A percentile compares a stretch with the other conserved stretches of the same genome.
These are phyloP conservation scores for Vanderwaltozyma tropicalis DNA, from an alignment of 805 yeast species.

Conservation along the genomic window DNA sequence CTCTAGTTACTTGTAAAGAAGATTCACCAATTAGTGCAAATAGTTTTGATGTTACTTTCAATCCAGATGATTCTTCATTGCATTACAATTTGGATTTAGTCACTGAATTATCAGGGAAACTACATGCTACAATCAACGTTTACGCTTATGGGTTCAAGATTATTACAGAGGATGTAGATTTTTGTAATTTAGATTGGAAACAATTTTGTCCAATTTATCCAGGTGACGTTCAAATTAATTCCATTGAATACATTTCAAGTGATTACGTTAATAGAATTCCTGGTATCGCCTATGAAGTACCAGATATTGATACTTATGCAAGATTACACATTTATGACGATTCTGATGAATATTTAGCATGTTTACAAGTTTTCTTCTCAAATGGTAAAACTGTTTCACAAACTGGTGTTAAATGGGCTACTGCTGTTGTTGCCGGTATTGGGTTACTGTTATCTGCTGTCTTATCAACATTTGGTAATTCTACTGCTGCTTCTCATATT, in stretches of 20 bases:
- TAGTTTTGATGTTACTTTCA: conserved; percentile 62
- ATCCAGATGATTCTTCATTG: conserved; percentile 61
- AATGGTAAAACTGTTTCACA: conserved; percentile 79
- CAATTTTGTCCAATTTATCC: conserved; percentile 88
- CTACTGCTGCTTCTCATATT: conserved; percentile 83
- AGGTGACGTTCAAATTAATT: conserved; percentile 68
- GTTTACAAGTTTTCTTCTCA: conserved; percentile 63
- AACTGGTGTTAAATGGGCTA: conserved; percentile 84
- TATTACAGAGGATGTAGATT: conserved; percentile 45
- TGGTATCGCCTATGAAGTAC: conserved; percentile 77
- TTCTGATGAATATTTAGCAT: conserved; percentile 43
- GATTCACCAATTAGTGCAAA: conserved; percentile 64
- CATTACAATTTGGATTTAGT: conserved; percentile 60
- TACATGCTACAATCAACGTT: conserved; percentile 63
- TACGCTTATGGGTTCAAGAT: conserved; percentile 81
- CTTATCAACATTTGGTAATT: conserved; percentile 75
- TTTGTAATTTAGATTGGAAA: conserved; percentile 61
- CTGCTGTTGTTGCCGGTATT: conserved; percentile 81
- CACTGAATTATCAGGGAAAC: conserved; percentile 56
- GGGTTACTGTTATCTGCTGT: conserved; percentile 75
- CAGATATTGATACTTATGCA: conserved; percentile 75
- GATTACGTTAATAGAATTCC: conserved; percentile 56
- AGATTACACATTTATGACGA: conserved; percentile 42
- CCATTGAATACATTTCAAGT: conserved; percentile 49
- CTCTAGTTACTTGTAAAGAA: conserved; percentile 82